phyloP scores from a whole-genome alignment of 495 filamentous ascomycete genomes.

The Talaromyces liani region DNA sequence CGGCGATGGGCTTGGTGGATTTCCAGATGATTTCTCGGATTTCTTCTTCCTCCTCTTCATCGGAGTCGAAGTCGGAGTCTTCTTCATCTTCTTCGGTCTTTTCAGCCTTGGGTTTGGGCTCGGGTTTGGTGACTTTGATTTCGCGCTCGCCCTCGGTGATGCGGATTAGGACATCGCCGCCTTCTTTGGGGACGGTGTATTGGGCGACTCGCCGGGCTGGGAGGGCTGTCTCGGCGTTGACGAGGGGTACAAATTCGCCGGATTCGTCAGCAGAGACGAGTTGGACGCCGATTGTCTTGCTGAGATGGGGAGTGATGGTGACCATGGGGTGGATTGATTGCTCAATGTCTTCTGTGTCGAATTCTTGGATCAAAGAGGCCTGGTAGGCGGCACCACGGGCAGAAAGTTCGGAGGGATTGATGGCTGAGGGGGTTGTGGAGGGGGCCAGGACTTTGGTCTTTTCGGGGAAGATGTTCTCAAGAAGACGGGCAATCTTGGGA shows the following conservation, averaged over 20 bases:
- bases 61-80: constrained; percentile 51
- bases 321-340: constrained; percentile 94
- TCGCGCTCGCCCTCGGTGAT: constrained; percentile 78
- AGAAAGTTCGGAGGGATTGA: constrained; percentile 89
- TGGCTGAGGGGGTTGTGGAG: constrained; percentile 61
- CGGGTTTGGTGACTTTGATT: constrained; percentile 84
- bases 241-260: constrained; percentile 63
- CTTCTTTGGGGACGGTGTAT: constrained; percentile 63
- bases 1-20: constrained; percentile 73
- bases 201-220: constrained; percentile 78
- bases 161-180: constrained; percentile 79
- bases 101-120: constrained; percentile 66
- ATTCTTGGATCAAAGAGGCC: constrained; percentile 85
- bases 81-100: constrained; percentile 51
- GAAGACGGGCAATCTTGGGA: constrained; percentile 75
- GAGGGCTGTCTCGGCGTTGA: constrained; percentile 79
- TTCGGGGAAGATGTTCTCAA: constrained; percentile 71
- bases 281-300: constrained; percentile 81
- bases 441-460: constrained; percentile 76
- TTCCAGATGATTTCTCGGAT: constrained; percentile 88
- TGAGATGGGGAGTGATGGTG: constrained; percentile 84
- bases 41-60: constrained; percentile 84
- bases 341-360: constrained; percentile 87
- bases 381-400: constrained; percentile 92
- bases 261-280: constrained; percentile 43